Base-by-base conservation (phyloP, 768 basidiomycete genomes). In the Mycena albidolilacea region DNA sequence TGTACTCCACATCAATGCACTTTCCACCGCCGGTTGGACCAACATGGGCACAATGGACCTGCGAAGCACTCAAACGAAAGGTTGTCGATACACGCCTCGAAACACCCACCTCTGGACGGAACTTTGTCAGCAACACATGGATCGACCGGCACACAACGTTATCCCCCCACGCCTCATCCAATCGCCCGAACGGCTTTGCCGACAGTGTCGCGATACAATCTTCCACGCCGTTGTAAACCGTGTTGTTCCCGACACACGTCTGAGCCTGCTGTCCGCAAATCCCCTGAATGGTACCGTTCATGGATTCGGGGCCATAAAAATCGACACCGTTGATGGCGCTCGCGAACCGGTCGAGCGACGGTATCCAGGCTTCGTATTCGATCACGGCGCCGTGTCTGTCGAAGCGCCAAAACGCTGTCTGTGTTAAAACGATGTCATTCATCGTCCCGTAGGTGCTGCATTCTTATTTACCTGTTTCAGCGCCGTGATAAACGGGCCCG, bases 341-440 rank as follows among this genome's bases (percentile, higher is more conserved):
- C 2, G 19, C 5, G 43, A 55, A 65, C 12, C 7, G 54, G 23
- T 61, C 58, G 23, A 66, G 64, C 0, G n/a, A 30, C 21, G 70
- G 70, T 5, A 71, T 39, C 57, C 55, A 57, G 4, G 66, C 66
- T 37, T 71, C 70, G 59, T 71, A 71, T 23, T 60, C 17, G 11
- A 67, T 59, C 4, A 71, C 70, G 0, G 70, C 70, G 11, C 70
- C 70, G 2, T 59, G 21, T 2, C 17, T n/a, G 50, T 71, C 70
- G 52, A 71, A 71, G 58, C 35, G 57, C 70, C 70, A 71, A 19
- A 71, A 71, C 4, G 70, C 64, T 1, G 55, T 30, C 71, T 71
- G 64, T 10, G 21, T 3, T 30, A 30, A 30, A 30, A 30, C 30
- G 30, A 30, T 30, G 30, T 30, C 30, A 30, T 30, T 4, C 30